Percentiles rank a stretch among this genome's conserved stretches.
phyloP scores from a whole-genome alignment of 768 basidiomycete genomes.

The Hericium coralloides region DNA sequence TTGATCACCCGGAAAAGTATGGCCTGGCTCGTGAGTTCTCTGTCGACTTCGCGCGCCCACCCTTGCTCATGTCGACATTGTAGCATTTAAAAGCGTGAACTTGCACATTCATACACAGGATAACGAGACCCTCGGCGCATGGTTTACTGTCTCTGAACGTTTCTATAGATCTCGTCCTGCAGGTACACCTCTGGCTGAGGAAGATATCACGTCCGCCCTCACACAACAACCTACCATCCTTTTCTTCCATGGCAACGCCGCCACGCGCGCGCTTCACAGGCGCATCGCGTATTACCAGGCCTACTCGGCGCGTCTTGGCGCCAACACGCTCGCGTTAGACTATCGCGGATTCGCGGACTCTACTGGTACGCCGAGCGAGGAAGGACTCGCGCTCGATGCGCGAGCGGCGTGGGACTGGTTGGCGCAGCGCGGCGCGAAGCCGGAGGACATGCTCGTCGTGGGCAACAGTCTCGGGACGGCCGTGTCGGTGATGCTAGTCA shows the following conservation, averaged over 20 bases:
- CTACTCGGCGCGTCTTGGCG: slow-evolving; percentile 53
- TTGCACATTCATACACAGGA: slow-evolving; percentile 65
- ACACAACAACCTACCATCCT: slow-evolving; percentile 62
- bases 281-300: slow-evolving; percentile 65
- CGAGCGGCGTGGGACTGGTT: slow-evolving; percentile 78
- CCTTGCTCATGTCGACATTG: neutral
- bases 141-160: slow-evolving; percentile 69
- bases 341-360: slow-evolving; percentile 93
- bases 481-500: slow-evolving; percentile 41
- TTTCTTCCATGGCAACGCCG: slow-evolving; percentile 91
- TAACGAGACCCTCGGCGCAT: slow-evolving; percentile 74
- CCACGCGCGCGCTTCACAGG: slow-evolving; percentile 56
- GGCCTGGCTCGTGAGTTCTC: slow-evolving; percentile 65
- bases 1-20: slow-evolving; percentile 63
- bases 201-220: slow-evolving; percentile 46
- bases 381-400: slow-evolving; percentile 66
- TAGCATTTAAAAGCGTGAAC: slow-evolving; percentile 53
- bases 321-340: slow-evolving; percentile 80
- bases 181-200: slow-evolving; percentile 25
- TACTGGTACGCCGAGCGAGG: slow-evolving; percentile 65
- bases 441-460: slow-evolving; percentile 58
- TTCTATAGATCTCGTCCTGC: slow-evolving; percentile 44
- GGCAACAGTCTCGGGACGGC: slow-evolving; percentile 91
- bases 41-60: neutral
- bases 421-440: slow-evolving; percentile 42